phyloP scores from a whole-genome alignment of 768 basidiomycete species.

The Phaffia tasmanica region DNA sequence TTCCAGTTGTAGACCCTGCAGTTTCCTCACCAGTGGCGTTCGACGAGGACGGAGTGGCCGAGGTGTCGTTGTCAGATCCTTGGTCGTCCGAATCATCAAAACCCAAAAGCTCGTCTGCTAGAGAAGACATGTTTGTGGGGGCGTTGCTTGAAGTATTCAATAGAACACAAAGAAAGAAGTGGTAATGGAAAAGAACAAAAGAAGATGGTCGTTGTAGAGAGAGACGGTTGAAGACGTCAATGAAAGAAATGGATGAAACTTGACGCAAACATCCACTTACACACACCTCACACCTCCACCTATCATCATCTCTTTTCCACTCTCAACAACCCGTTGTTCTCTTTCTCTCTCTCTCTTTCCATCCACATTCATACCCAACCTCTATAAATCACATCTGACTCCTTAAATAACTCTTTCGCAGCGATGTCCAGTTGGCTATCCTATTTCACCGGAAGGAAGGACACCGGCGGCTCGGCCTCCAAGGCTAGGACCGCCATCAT shows the following conservation, averaged over 20 bases:
- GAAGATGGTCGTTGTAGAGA: no score
- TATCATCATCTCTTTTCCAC: no score
- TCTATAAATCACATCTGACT: no score
- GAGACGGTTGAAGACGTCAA: no score
- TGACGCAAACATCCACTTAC: no score
- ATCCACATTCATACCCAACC: no score
- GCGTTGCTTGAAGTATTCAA: conserved; percentile 25
- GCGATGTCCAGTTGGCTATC: conserved; percentile 55
- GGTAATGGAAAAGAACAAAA: not conserved
- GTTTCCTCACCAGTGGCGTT: conserved; percentile 5
- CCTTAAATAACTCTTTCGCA: not conserved
- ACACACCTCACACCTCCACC: no score
- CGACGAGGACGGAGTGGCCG: not conserved
- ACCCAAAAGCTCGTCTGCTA: conserved; percentile 85
- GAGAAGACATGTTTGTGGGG: conserved; percentile 33
- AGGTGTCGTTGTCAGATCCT: conserved; percentile 18
- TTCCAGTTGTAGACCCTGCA: conserved; percentile 22
- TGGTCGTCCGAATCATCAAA: conserved; percentile 66
- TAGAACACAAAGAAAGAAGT: conserved; percentile 4
- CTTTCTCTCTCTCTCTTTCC: no score
- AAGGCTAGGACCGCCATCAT: conserved; percentile 83
- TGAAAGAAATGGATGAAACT: no score
- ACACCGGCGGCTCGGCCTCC: conserved; percentile 56
- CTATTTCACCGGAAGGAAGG: conserved; percentile 68
- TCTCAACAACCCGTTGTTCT: no score